These are phyloP conservation scores for Penicillium verhagenii DNA, from an alignment of 495 filamentous ascomycete genomes.

Conservation along the genomic window DNA sequence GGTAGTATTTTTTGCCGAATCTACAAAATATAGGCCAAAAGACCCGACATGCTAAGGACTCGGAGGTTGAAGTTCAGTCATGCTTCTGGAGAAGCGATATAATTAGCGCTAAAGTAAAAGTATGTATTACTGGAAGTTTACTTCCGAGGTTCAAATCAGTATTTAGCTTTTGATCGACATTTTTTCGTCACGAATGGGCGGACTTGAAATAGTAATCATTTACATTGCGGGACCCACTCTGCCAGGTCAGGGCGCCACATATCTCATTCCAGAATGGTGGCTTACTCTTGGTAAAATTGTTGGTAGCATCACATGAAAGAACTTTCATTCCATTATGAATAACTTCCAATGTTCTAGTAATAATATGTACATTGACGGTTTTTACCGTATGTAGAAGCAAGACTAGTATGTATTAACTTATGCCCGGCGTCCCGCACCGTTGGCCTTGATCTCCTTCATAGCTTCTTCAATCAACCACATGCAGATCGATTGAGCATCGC, in stretches of 20 bases:
- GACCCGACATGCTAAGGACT: too few relatives aligned
- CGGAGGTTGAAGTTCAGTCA: too few relatives aligned
- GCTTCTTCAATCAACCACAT: conserved; percentile 51
- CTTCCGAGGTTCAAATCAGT: background rate
- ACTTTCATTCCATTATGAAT: background rate
- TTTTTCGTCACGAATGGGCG: background rate
- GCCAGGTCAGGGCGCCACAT: background rate
- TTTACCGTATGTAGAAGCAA: background rate
- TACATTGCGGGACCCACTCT: background rate
- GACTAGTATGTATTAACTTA: background rate
- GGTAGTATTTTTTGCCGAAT: too few relatives aligned
- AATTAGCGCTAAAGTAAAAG: too few relatives aligned
- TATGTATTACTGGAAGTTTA: too few relatives aligned
- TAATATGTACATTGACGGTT: background rate
- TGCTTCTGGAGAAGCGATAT: too few relatives aligned
- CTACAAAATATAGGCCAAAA: too few relatives aligned
- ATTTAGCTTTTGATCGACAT: background rate
- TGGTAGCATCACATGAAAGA: background rate
- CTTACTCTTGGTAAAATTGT: too few relatives aligned
- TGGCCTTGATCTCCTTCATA: conserved; percentile 25
- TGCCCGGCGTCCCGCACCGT: background rate
- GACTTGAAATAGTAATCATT: background rate
- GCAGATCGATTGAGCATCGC: conserved; percentile 67
- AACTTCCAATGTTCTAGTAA: background rate
- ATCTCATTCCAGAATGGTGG: too few relatives aligned